Conservation (phyloP, 129 eudicot genomes). For the Flaveria robusta region DNA sequence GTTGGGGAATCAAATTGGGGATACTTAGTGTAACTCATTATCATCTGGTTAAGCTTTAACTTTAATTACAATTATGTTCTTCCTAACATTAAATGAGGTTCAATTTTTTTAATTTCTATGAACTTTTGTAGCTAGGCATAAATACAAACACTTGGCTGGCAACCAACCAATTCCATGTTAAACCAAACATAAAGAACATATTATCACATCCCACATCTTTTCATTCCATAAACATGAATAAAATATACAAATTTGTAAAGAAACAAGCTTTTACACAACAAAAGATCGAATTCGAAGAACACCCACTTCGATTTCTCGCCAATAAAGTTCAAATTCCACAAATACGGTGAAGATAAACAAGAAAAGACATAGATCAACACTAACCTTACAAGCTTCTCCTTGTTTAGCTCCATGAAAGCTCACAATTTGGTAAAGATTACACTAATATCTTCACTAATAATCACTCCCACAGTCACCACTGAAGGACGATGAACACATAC, state of each 20-base stretch:
- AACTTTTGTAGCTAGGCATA: conserved; percentile 23
- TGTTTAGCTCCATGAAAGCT: conserved; percentile 67
- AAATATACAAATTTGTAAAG: conserved; percentile 5
- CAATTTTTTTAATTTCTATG: background rate
- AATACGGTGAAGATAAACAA: conserved; percentile 9
- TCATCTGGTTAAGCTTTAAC: background rate
- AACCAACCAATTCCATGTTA: conserved; percentile 27
- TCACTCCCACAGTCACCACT: background rate
- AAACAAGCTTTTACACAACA: background rate
- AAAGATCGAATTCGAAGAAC: conserved; percentile 32
- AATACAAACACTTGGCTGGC: conserved; percentile 33
- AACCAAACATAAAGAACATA: conserved; percentile 23
- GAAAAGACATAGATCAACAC: conserved; percentile 12
- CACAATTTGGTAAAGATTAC: background rate
- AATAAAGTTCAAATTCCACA: conserved; percentile 27
- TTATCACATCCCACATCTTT: conserved; percentile 3
- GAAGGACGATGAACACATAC: conserved; percentile 16
- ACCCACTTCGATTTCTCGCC: conserved; percentile 17
- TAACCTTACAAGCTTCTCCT: conserved; percentile 83
- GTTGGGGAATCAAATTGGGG: background rate
- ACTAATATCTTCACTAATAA: background rate
- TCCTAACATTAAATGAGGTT: background rate
- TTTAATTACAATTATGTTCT: conserved; percentile 2
- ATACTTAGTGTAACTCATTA: background rate
- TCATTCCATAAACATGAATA: conserved; percentile 18